Percentiles rank a stretch among this genome's conserved stretches.
Evolutionary conservation across 2,329 filamentous ascomycete genomes (phyloP).

Genomic region (Calonectria hawksworthii): DNA sequence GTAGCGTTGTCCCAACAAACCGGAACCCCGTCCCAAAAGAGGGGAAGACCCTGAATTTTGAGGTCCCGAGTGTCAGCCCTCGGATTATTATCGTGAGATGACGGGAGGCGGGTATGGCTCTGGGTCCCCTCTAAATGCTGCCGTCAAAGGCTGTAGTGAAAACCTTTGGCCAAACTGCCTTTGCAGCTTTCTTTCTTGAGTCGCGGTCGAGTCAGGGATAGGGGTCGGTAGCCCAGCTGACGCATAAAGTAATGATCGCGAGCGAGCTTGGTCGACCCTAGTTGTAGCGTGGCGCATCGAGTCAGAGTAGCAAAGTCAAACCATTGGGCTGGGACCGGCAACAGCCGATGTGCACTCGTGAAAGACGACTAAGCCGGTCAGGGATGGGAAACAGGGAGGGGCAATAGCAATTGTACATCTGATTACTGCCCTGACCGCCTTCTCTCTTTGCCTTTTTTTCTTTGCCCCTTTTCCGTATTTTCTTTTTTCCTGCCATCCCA

Average conservation of each 20-base stretch:
- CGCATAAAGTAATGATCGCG: not conserved
- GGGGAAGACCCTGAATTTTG: constrained; percentile 2
- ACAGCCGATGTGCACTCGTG: not conserved
- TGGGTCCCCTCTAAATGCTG: not conserved
- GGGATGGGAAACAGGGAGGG: not conserved
- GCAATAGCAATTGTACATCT: not conserved
- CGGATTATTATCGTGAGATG: not conserved
- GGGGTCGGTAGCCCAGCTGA: not conserved
- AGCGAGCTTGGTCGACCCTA: not conserved
- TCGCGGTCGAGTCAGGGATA: not conserved
- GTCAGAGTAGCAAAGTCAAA: not conserved
- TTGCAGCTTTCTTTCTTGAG: too few species aligned
- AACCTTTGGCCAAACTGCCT: not conserved
- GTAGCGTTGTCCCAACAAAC: constrained; percentile 8
- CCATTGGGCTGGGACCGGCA: not conserved
- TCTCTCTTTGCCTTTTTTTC: not conserved
- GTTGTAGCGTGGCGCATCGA: not conserved
- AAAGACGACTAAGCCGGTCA: not conserved
- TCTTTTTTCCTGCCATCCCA: not conserved
- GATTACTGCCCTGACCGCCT: not conserved
- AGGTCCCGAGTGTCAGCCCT: too few species aligned
- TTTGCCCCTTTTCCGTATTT: not conserved
- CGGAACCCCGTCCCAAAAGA: not conserved
- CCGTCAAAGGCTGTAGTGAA: too few species aligned
- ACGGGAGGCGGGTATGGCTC: too few species aligned